Percentiles rank a stretch among this genome's conserved stretches.
phyloP scores from a whole-genome alignment of 768 basidiomycete species.

The Tricholoma bakamatsutake region DNA sequence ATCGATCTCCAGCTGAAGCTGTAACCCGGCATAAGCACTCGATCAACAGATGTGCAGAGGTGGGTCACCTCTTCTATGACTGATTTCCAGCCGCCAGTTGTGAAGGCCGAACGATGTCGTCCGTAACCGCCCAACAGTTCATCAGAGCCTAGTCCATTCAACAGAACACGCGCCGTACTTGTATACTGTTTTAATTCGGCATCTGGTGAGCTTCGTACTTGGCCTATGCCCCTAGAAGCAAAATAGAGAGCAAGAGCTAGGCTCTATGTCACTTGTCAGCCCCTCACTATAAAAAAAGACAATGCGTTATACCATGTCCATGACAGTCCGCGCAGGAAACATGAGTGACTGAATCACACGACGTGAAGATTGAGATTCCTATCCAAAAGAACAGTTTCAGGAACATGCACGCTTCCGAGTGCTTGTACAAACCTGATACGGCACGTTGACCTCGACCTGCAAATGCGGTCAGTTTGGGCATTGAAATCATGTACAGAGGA shows the following conservation, averaged over 20 bases:
- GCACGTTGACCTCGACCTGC: slow-evolving; percentile 82
- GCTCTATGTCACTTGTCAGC: slow-evolving; percentile 46
- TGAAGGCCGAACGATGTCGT: slow-evolving; percentile 76
- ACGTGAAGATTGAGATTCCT: slow-evolving; percentile 65
- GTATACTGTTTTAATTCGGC: slow-evolving; percentile 46
- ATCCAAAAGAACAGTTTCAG: slow-evolving; percentile 6
- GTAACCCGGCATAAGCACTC: slow-evolving; percentile 1
- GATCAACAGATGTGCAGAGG: not conserved
- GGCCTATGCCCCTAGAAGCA: slow-evolving; percentile 77
- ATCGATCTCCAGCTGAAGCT: slow-evolving; percentile 88
- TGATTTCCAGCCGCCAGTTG: slow-evolving; percentile 61
- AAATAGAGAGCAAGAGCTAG: slow-evolving; percentile 91
- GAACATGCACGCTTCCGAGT: not conserved
- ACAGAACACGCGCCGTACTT: slow-evolving; percentile 73
- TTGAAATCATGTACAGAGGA: not conserved
- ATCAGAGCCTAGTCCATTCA: slow-evolving; percentile 93
- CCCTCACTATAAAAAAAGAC: not conserved
- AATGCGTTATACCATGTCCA: slow-evolving; percentile 69
- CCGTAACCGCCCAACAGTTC: slow-evolving; percentile 94
- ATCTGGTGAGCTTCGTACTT: slow-evolving; percentile 33
- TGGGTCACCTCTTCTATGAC: slow-evolving; percentile 69
- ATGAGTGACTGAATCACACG: slow-evolving; percentile 61
- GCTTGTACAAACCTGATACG: slow-evolving; percentile 51
- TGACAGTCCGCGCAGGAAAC: slow-evolving; percentile 75
- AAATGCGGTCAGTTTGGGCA: not conserved